Conservation (phyloP, 176 grass and related monocot genomes). For the Cenchrus americanus region DNA sequence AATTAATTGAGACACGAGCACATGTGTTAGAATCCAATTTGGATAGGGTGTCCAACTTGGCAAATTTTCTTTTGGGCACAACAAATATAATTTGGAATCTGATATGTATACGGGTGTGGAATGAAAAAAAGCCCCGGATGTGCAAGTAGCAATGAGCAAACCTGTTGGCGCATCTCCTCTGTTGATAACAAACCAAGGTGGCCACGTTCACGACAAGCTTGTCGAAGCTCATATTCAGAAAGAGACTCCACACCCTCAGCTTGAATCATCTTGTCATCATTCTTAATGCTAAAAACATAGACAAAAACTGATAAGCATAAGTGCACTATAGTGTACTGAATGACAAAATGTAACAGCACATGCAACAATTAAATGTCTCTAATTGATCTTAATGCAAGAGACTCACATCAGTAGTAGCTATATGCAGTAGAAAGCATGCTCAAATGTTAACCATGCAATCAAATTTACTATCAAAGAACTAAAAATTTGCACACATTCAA, state of each 20-base stretch:
- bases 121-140: not conserved
- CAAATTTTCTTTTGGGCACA: not conserved
- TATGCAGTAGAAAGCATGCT: not conserved
- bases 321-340: not conserved
- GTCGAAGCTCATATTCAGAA: constrained; percentile 90
- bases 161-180: constrained; percentile 94
- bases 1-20: not conserved
- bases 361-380: not conserved
- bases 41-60: not conserved
- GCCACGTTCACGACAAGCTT: constrained; percentile 88
- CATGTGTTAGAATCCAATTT: not conserved
- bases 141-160: constrained; percentile 35
- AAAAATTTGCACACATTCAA: constrained; percentile 3
- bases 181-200: constrained; percentile 82
- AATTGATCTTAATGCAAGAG: constrained; percentile 11
- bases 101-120: not conserved
- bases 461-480: constrained; percentile 7
- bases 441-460: constrained; percentile 8
- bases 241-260: constrained; percentile 84
- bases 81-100: not conserved
- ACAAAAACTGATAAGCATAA: constrained; percentile 29
- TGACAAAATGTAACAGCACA: not conserved
- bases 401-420: not conserved
- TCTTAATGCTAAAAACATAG: constrained; percentile 72
- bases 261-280: constrained; percentile 93